These are phyloP conservation scores for Backusella macrospora DNA, from an alignment of 192 early-diverging fungal genomes.

Conservation along the genomic window DNA sequence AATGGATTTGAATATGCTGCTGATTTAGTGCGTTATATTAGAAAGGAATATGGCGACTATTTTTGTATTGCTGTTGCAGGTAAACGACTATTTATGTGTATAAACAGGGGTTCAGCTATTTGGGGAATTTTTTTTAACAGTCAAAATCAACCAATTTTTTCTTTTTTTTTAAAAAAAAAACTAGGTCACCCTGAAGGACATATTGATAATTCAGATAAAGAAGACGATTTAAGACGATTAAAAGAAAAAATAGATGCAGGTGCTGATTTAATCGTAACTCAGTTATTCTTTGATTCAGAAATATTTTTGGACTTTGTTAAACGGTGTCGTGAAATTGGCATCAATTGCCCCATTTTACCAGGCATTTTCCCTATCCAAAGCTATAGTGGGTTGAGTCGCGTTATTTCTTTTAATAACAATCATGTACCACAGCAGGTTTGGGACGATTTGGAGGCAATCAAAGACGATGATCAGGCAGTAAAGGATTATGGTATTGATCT, in stretches of 20 bases:
- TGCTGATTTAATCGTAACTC: constrained; percentile 94
- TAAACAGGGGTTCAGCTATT: not conserved
- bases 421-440: constrained; percentile 76
- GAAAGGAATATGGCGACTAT: constrained; percentile 82
- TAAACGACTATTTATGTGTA: constrained; percentile 52
- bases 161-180: not conserved
- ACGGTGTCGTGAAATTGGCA: constrained; percentile 73
- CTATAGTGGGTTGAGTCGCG: constrained; percentile 87
- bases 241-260: constrained; percentile 90
- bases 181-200: constrained; percentile 94
- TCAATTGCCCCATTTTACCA: constrained; percentile 79
- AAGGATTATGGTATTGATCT: constrained; percentile 90
- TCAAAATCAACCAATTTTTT: not conserved
- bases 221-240: constrained; percentile 77
- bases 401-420: constrained; percentile 85
- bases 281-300: constrained; percentile 89
- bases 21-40: constrained; percentile 92
- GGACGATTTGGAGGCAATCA: constrained; percentile 85
- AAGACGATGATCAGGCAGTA: constrained; percentile 94
- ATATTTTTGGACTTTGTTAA: constrained; percentile 80
- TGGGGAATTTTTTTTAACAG: not conserved
- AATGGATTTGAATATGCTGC: constrained; percentile 80
- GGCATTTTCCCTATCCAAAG: constrained; percentile 96
- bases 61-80: constrained; percentile 99
- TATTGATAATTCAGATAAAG: constrained; percentile 72